Percentiles rank a stretch among this genome's conserved stretches.
Conservation (phyloP, 305 asterid species). For the Fraxinus sp. region DNA sequence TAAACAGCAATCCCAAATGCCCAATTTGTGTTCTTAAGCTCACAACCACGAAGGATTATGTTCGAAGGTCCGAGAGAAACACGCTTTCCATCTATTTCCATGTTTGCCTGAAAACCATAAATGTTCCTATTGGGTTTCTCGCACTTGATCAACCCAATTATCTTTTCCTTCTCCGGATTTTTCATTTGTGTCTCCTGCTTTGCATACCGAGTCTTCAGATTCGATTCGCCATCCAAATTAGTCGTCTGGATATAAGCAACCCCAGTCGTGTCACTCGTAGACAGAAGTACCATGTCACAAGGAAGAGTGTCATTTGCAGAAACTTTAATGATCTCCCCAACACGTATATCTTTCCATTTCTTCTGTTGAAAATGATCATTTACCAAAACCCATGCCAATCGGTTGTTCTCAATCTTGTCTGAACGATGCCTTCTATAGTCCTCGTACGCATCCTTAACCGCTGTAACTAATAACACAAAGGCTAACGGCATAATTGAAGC, state of each 20-base stretch:
- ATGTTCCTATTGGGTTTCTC: constrained; percentile 95
- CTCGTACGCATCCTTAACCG: constrained; percentile 89
- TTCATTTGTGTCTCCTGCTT: constrained; percentile 89
- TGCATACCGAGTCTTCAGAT: constrained; percentile 91
- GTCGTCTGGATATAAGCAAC: constrained; percentile 89
- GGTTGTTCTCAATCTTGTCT: constrained; percentile 81
- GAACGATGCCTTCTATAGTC: constrained; percentile 87
- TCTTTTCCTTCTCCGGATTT: constrained; percentile 40
- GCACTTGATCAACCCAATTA: constrained; percentile 78
- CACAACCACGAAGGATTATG: constrained; percentile 91
- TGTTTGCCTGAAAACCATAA: constrained; percentile 83
- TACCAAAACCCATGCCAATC: constrained; percentile 63
- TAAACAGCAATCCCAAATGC: constrained; percentile 83
- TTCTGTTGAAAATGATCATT: constrained; percentile 55
- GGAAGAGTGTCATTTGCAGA: constrained; percentile 71
- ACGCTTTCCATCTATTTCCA: constrained; percentile 82
- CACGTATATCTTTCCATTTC: constrained; percentile 79
- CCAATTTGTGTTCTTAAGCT: constrained; percentile 91
- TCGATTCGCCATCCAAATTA: constrained; percentile 95
- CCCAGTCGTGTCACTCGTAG: constrained; percentile 90
- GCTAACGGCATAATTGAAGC: constrained; percentile 90
- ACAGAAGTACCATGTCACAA: constrained; percentile 94
- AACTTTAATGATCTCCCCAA: constrained; percentile 78
- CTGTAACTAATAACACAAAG: constrained; percentile 78
- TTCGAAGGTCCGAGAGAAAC: constrained; percentile 94